A percentile compares a stretch with the other conserved stretches of the same genome.
Evolutionary conservation across 306 rosid species (phyloP).

Genomic region (Gastrolobium villosum): DNA sequence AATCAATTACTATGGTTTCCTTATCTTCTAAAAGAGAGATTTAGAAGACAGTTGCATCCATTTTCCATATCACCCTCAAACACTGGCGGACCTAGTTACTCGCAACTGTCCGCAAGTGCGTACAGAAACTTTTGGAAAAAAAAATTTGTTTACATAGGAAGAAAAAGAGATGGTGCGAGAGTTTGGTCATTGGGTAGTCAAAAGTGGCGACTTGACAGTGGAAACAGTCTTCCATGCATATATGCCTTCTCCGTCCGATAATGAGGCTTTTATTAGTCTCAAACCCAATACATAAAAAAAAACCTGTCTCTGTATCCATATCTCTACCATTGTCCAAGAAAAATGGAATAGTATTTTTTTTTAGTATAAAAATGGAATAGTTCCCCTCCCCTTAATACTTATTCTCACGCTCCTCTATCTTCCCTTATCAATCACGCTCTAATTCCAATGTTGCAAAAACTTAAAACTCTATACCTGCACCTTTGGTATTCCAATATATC

Average conservation of each 20-base stretch:
- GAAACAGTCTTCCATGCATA: constrained; percentile 97
- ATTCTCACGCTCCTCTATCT: constrained; percentile 46
- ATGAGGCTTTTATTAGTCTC: constrained; percentile 75
- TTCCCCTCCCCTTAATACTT: neutral
- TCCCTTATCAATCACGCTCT: constrained; percentile 47
- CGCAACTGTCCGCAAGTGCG: too few relatives aligned
- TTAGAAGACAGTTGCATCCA: neutral
- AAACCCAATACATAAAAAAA: constrained; percentile 71
- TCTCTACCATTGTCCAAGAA: constrained; percentile 81
- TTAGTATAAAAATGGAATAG: too few relatives aligned
- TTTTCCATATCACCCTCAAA: neutral
- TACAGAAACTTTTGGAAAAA: too few relatives aligned
- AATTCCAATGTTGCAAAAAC: constrained; percentile 53
- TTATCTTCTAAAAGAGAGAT: neutral
- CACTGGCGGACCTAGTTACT: too few relatives aligned
- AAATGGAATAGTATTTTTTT: too few relatives aligned
- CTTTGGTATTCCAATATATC: too few relatives aligned
- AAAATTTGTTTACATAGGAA: too few relatives aligned
- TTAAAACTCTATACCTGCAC: too few relatives aligned
- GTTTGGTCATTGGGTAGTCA: constrained; percentile 76
- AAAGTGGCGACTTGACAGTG: constrained; percentile 91
- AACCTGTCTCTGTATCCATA: constrained; percentile 84
- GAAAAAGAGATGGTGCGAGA: constrained; percentile 4
- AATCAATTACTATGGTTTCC: neutral
- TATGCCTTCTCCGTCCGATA: constrained; percentile 99